A percentile compares a stretch with the other conserved stretches of the same genome.
phyloP scores from a whole-genome alignment of 2,329 filamentous ascomycete species.

The Paecilomyces niveus region DNA sequence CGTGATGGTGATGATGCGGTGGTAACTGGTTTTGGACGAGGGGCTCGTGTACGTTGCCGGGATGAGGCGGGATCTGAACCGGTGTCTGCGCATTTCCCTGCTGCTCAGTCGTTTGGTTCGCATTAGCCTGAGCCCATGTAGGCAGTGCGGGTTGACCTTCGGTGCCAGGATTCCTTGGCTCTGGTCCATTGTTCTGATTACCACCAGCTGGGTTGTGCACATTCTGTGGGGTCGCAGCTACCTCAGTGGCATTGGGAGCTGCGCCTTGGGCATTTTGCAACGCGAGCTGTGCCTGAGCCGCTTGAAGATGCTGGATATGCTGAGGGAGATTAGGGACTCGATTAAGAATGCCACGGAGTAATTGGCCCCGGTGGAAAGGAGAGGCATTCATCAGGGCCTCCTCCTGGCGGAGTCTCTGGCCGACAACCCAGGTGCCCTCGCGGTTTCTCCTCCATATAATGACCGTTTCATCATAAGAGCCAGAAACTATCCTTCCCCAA shows the following conservation, averaged over 20 bases:
- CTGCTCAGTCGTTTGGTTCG: conserved; percentile 16
- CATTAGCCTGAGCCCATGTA: conserved; percentile 4
- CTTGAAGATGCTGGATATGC: background rate
- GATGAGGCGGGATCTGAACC: background rate
- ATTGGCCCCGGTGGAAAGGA: conserved; percentile 1
- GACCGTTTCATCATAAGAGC: conserved; percentile 91
- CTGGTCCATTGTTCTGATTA: conserved; percentile 2
- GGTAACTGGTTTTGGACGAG: conserved; percentile 6
- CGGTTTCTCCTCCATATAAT: conserved; percentile 88
- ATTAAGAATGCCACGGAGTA: background rate
- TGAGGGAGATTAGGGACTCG: background rate
- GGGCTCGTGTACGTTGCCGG: conserved; percentile 2
- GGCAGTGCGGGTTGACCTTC: background rate
- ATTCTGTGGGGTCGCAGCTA: background rate
- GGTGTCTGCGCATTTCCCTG: conserved; percentile 27
- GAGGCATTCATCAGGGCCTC: conserved; percentile 39
- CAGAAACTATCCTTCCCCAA: conserved; percentile 92
- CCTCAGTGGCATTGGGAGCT: background rate
- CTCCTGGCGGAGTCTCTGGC: conserved; percentile 64
- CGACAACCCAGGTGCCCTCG: conserved; percentile 76
- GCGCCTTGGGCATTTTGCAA: background rate
- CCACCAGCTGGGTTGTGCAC: background rate
- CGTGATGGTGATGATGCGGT: conserved; percentile 10
- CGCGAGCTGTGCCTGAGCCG: background rate
- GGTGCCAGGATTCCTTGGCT: conserved; percentile 1